phyloP scores from a whole-genome alignment of 2,329 filamentous ascomycete genomes.

The Penicillium sp. region DNA sequence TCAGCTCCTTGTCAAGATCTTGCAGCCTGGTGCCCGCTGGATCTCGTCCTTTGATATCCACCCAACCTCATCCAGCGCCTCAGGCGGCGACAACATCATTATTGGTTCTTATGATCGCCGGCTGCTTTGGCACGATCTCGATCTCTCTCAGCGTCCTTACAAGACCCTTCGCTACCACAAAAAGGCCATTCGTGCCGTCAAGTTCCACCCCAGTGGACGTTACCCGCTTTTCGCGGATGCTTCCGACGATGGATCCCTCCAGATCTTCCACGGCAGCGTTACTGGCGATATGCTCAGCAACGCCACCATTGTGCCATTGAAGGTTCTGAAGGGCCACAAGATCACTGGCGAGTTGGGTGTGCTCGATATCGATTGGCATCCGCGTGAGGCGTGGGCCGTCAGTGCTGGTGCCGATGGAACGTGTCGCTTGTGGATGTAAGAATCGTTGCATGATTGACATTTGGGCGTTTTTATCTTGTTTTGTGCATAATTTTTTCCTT shows the following conservation, averaged over 20 bases:
- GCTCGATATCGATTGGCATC: constrained; percentile 95
- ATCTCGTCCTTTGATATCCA: constrained; percentile 94
- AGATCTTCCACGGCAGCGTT: constrained; percentile 96
- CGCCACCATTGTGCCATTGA: constrained; percentile 92
- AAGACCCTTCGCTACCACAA: constrained; percentile 95
- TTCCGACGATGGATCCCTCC: constrained; percentile 89
- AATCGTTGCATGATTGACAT: constrained; percentile 24
- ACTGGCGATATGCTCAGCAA: constrained; percentile 95
- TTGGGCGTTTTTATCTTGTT: constrained; percentile 23
- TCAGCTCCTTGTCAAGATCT: constrained; percentile 87
- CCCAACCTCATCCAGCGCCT: constrained; percentile 82
- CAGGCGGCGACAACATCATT: constrained; percentile 89
- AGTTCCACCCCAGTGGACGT: constrained; percentile 75
- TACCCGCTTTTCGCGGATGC: constrained; percentile 90
- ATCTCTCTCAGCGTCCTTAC: constrained; percentile 85
- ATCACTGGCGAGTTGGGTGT: constrained; percentile 85
- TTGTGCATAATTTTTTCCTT: constrained; percentile 27
- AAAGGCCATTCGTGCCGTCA: constrained; percentile 86
- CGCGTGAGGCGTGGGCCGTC: constrained; percentile 87
- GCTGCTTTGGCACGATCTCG: constrained; percentile 94
- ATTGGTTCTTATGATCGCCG: constrained; percentile 93
- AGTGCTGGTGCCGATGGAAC: constrained; percentile 94
- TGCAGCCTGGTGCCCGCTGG: constrained; percentile 92
- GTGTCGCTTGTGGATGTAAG: constrained; percentile 79
- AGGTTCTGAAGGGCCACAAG: constrained; percentile 88